Evolutionary conservation across 2,329 filamentous ascomycete species (phyloP).

Genomic region (Clonostachys solani): DNA sequence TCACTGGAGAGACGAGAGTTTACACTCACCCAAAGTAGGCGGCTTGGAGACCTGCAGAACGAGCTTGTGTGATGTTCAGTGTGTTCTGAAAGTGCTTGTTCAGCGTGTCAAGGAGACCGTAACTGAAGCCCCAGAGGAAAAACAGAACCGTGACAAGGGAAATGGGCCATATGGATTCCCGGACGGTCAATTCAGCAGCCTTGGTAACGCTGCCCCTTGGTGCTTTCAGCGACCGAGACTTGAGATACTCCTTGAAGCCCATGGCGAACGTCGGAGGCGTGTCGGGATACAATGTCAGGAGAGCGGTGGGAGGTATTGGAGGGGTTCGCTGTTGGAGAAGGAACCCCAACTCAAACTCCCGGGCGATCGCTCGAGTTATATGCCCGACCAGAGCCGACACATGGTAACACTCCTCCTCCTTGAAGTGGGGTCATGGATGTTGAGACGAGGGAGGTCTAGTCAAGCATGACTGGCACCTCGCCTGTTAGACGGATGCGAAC

Average conservation of each 20-base stretch:
- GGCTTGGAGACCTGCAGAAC: constrained; percentile 41
- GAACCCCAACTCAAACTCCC: too few species aligned
- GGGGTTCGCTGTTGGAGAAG: too few species aligned
- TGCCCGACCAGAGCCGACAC: too few species aligned
- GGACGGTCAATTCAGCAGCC: constrained; percentile 54
- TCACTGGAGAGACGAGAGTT: neutral
- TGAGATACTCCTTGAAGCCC: constrained; percentile 38
- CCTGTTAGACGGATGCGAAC: too few species aligned
- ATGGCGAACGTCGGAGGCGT: constrained; percentile 16
- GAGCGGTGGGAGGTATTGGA: too few species aligned
- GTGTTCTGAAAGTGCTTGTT: constrained; percentile 44
- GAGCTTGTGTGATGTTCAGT: constrained; percentile 36
- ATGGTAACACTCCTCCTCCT: too few species aligned
- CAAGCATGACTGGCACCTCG: too few species aligned
- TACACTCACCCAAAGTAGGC: constrained; percentile 50
- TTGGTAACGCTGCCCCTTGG: constrained; percentile 33
- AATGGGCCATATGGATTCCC: constrained; percentile 64
- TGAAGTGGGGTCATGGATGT: too few species aligned
- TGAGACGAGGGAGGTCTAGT: too few species aligned
- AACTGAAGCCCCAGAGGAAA: constrained; percentile 43
- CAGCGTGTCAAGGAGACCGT: constrained; percentile 40
- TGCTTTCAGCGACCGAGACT: constrained; percentile 37
- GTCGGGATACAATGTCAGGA: too few species aligned
- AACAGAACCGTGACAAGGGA: constrained; percentile 45
- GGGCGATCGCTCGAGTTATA: too few species aligned